A percentile compares a stretch with the other conserved stretches of the same genome.
phyloP scores from a whole-genome alignment of 2,329 filamentous ascomycete genomes.

The Chaetomiaceae sp. region DNA sequence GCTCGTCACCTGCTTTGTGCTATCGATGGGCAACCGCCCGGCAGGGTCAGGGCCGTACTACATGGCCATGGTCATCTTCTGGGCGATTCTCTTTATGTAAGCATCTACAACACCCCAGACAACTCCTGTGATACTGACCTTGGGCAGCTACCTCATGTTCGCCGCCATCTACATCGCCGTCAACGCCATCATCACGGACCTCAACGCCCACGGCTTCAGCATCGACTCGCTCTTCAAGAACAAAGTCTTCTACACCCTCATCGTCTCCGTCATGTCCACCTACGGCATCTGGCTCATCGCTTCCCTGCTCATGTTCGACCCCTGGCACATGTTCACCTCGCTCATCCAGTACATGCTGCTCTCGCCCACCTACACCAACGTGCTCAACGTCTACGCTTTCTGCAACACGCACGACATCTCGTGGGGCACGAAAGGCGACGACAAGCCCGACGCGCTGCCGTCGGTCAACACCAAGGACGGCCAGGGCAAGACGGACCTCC shows the following conservation, averaged over 20 bases:
- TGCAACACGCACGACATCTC: constrained; percentile 98
- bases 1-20: constrained; percentile 88
- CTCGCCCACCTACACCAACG: constrained; percentile 95
- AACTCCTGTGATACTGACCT: not conserved
- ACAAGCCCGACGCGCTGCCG: constrained; percentile 87
- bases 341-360: constrained; percentile 92
- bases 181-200: constrained; percentile 70
- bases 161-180: constrained; percentile 94
- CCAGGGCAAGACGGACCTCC: constrained; percentile 86
- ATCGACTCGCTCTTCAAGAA: constrained; percentile 77
- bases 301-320: constrained; percentile 92
- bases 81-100: constrained; percentile 89
- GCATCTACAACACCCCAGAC: constrained; percentile 32
- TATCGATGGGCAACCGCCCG: constrained; percentile 90
- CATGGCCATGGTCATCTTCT: constrained; percentile 97
- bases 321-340: constrained; percentile 98
- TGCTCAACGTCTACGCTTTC: constrained; percentile 98
- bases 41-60: constrained; percentile 92
- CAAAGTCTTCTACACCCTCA: constrained; percentile 84
- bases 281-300: constrained; percentile 91
- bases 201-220: constrained; percentile 60
- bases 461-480: constrained; percentile 87
- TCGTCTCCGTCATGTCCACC: constrained; percentile 86
- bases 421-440: constrained; percentile 97
- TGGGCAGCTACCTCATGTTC: constrained; percentile 75